Evolutionary conservation across 305 asterid species (phyloP).

Genomic region (Striga hermonthica): DNA sequence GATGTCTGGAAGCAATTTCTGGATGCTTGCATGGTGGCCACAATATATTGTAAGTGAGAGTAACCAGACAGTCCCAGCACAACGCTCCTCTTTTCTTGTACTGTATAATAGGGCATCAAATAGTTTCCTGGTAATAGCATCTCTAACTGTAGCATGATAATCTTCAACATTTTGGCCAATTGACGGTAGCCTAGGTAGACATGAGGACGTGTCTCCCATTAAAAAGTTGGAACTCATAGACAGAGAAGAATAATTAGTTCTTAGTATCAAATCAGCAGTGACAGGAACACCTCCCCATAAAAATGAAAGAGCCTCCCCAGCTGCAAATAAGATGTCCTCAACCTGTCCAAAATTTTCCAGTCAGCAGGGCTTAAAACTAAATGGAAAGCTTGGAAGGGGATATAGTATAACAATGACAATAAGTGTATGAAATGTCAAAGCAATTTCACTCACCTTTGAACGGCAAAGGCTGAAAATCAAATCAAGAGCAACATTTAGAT

Average conservation of each 20-base stretch:
- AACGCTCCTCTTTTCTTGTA: conserved; percentile 94
- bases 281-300: conserved; percentile 99
- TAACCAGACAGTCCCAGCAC: conserved; percentile 99
- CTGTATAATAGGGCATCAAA: conserved; percentile 89
- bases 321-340: conserved; percentile 94
- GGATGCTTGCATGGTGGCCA: conserved; percentile 76
- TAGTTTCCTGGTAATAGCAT: conserved; percentile 78
- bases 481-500: conserved; percentile 70
- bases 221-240: conserved; percentile 86
- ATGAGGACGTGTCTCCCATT: conserved; percentile 74
- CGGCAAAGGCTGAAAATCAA: conserved; percentile 83
- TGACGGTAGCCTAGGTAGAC: conserved; percentile 42
- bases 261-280: conserved; percentile 77
- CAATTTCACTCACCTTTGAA: conserved; percentile 65
- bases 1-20: conserved; percentile 92
- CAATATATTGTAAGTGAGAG: conserved; percentile 89
- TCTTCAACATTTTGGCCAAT: conserved; percentile 59
- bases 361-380: conserved; percentile 20
- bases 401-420: conserved; percentile 16
- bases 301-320: conserved; percentile 99
- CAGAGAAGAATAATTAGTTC: conserved; percentile 85
- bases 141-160: conserved; percentile 67
- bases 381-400: conserved; percentile 15
- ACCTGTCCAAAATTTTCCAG: conserved; percentile 50
- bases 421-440: conserved; percentile 24